These are phyloP conservation scores for Marvania coccoides DNA, from an alignment of 139 green algal species.

Conservation along the genomic window DNA sequence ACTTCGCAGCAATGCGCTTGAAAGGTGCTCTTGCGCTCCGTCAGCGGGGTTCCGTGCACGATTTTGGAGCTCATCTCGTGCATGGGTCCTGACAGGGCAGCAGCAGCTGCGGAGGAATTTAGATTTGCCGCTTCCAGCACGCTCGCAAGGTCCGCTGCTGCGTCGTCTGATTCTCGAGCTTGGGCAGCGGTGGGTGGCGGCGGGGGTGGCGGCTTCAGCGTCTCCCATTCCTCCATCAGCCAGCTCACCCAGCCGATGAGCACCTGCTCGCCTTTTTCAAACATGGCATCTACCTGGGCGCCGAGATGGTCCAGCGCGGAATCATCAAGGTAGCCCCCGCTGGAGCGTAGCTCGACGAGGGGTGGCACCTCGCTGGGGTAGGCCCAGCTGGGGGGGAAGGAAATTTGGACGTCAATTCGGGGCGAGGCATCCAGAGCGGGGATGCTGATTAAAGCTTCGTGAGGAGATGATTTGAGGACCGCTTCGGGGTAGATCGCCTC, in stretches of 20 bases:
- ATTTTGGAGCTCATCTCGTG: conserved; percentile 22
- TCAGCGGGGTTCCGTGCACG: conserved; percentile 54
- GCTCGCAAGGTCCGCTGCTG: too few species aligned
- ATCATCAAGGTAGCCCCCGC: conserved; percentile 13
- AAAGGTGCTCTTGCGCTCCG: conserved; percentile 70
- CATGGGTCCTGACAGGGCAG: not conserved
- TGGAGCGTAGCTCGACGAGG: conserved; percentile 40
- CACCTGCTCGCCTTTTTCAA: conserved; percentile 46
- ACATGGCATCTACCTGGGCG: conserved; percentile 38
- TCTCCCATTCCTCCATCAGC: conserved; percentile 37
- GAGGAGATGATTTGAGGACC: not conserved
- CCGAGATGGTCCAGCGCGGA: conserved; percentile 23
- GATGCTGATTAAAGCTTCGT: too few species aligned
- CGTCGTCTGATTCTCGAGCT: not conserved
- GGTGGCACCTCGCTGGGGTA: conserved; percentile 50
- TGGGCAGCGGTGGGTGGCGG: not conserved
- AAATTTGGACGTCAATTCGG: too few species aligned
- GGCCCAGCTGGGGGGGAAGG: conserved; percentile 28
- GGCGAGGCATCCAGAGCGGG: too few species aligned
- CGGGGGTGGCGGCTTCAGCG: not conserved
- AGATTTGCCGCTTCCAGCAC: too few species aligned
- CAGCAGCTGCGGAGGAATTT: not conserved
- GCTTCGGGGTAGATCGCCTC: conserved; percentile 58
- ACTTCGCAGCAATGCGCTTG: conserved; percentile 50
- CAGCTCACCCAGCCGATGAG: conserved; percentile 57